Percentiles rank a stretch among this genome's conserved stretches.
Conservation (phyloP, 352 stramenopile species). For the Globisporangium recalcitrans region DNA sequence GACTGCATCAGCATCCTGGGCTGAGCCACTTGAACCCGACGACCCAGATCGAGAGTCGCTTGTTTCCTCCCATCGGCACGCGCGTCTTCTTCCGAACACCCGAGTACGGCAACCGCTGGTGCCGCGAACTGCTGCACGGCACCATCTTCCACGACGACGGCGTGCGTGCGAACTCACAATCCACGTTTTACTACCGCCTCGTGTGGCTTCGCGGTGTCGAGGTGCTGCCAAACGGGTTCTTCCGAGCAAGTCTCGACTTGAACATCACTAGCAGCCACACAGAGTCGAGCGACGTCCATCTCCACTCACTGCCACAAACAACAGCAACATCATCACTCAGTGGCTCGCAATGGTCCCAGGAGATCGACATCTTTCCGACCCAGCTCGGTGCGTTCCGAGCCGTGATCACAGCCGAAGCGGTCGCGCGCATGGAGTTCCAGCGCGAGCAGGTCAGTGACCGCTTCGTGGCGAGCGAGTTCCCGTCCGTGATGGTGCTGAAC, state of each 20-base stretch:
- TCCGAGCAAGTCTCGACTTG: constrained; percentile 43
- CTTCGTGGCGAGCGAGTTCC: constrained; percentile 30
- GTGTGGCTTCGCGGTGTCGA: constrained; percentile 67
- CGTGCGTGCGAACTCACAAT: constrained; percentile 13
- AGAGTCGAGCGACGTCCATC: neutral
- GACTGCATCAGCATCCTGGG: neutral
- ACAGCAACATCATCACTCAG: neutral
- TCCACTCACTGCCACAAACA: neutral
- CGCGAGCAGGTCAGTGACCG: constrained; percentile 34
- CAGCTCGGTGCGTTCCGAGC: constrained; percentile 52
- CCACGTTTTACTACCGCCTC: constrained; percentile 45
- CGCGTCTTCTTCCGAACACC: constrained; percentile 47
- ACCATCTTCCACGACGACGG: constrained; percentile 26
- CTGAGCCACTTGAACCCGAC: constrained; percentile 8
- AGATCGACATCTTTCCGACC: constrained; percentile 49
- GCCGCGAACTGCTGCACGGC: constrained; percentile 56
- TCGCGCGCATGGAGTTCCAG: constrained; percentile 46
- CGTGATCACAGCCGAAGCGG: constrained; percentile 47
- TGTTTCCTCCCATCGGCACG: constrained; percentile 31
- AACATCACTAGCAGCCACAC: constrained; percentile 12
- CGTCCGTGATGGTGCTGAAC: constrained; percentile 29
- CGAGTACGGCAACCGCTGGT: constrained; percentile 38
- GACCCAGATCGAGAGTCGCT: constrained; percentile 26
- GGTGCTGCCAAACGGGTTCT: constrained; percentile 59
- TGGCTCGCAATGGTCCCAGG: constrained; percentile 30